These are phyloP conservation scores for Xylaria sp. DNA, from an alignment of 2,329 filamentous ascomycete species.

Conservation along the genomic window DNA sequence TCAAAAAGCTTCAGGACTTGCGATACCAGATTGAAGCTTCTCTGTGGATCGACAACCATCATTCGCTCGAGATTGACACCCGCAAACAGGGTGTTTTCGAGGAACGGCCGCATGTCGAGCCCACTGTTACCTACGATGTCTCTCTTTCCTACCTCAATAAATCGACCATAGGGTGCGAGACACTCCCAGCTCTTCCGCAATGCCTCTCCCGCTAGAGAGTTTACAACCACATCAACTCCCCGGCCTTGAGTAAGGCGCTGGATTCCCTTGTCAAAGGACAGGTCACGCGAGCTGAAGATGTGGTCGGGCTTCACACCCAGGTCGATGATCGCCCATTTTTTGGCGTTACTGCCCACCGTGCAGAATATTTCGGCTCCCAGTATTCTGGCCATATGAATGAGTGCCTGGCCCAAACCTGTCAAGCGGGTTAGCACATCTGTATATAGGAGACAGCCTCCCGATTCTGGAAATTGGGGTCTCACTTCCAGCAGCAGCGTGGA, in stretches of 20 bases:
- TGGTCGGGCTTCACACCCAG: conserved; percentile 24
- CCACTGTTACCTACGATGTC: conserved; percentile 21
- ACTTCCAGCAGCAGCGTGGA: conserved; percentile 22
- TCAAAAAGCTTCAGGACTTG: conserved; percentile 21
- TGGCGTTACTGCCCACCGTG: conserved; percentile 19
- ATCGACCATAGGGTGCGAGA: conserved; percentile 25
- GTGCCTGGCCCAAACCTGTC: conserved; percentile 21
- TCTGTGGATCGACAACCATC: conserved; percentile 8
- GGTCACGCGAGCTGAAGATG: conserved; percentile 23
- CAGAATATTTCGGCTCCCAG: conserved; percentile 19
- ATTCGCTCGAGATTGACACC: conserved; percentile 24
- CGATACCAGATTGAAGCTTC: conserved; percentile 9
- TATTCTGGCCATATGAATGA: conserved; percentile 19
- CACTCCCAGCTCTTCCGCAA: conserved; percentile 29
- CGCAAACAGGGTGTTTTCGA: conserved; percentile 19
- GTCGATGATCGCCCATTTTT: conserved; percentile 20
- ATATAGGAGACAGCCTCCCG: neutral
- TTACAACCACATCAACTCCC: conserved; percentile 24
- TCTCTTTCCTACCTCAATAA: conserved; percentile 27
- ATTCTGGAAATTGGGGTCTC: neutral
- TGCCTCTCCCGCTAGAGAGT: conserved; percentile 22
- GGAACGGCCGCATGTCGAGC: conserved; percentile 26
- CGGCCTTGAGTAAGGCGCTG: conserved; percentile 13
- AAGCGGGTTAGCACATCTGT: neutral
- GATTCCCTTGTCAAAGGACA: conserved; percentile 16